Percentiles rank a stretch among this genome's conserved stretches.
phyloP scores from a whole-genome alignment of 2,329 filamentous ascomycete species.

The Sarocladium kiliense region DNA sequence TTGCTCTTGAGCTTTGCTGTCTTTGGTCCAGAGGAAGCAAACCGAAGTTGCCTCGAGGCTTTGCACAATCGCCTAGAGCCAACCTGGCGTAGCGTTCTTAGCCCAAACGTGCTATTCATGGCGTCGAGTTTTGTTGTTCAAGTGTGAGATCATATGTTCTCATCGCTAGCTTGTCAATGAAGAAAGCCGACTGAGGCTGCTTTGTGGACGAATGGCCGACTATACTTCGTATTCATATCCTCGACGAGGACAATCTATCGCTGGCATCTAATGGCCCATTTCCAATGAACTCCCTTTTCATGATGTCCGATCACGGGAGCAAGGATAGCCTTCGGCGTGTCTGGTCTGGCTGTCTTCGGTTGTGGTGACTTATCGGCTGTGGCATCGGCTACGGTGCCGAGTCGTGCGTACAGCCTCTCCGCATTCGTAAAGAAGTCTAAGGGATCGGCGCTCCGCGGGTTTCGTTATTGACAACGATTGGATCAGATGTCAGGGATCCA shows the following conservation, averaged over 20 bases:
- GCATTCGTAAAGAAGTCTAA: neutral
- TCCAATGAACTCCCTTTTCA: too few relatives aligned
- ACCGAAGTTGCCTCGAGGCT: neutral
- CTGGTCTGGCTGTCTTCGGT: neutral
- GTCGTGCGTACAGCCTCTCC: neutral
- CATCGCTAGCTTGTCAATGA: too few relatives aligned
- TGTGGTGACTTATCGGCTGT: neutral
- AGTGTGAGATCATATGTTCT: too few relatives aligned
- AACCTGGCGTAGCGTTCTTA: neutral
- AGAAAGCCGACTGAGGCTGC: too few relatives aligned
- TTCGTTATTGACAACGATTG: too few relatives aligned
- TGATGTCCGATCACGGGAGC: too few relatives aligned
- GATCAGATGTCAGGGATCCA: too few relatives aligned
- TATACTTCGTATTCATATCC: too few relatives aligned
- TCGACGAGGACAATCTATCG: neutral
- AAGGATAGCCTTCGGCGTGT: neutral
- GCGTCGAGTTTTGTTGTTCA: too few relatives aligned
- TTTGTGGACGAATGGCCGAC: too few relatives aligned
- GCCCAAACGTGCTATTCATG: neutral
- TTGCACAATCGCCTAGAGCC: neutral
- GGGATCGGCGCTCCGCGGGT: too few relatives aligned
- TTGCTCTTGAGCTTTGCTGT: neutral
- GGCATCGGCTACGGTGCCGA: neutral
- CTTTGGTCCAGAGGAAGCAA: neutral
- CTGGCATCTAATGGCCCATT: too few relatives aligned